Percentiles rank a stretch among this genome's conserved stretches.
Evolutionary conservation across 2,329 filamentous ascomycete genomes (phyloP).

Genomic region (Fonsecaea monophora): DNA sequence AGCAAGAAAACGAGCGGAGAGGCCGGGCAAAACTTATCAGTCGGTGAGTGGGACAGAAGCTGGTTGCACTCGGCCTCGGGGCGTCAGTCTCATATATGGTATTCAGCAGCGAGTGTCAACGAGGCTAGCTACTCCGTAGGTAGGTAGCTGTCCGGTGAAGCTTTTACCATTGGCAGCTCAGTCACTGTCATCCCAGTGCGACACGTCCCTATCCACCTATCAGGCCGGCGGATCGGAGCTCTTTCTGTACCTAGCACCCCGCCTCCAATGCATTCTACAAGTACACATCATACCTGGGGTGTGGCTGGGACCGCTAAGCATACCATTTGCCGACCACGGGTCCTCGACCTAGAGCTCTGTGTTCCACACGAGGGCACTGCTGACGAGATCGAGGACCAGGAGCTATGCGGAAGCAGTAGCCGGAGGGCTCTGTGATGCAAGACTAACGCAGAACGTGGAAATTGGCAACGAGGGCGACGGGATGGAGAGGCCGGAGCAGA

Average conservation of each 20-base stretch:
- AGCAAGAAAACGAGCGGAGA: conserved; percentile 3
- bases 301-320: not conserved
- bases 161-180: not conserved
- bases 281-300: not conserved
- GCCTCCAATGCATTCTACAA: no score
- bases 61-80: not conserved
- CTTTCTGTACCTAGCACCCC: not conserved
- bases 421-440: not conserved
- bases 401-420: not conserved
- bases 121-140: not conserved
- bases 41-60: not conserved
- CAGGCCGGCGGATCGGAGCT: not conserved
- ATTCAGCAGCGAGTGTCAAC: not conserved
- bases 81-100: conserved; percentile 3
- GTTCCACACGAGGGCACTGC: not conserved
- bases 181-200: not conserved
- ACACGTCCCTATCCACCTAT: not conserved
- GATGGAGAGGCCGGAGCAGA: not conserved
- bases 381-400: not conserved
- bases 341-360: not conserved
- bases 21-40: conserved; percentile 7
- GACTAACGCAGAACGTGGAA: not conserved
- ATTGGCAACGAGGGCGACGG: not conserved
- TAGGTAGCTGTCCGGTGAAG: not conserved
- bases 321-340: conserved; percentile 1